Conservation (phyloP, 176 grass and related monocot genomes). For the Coix lacrymajobi region DNA sequence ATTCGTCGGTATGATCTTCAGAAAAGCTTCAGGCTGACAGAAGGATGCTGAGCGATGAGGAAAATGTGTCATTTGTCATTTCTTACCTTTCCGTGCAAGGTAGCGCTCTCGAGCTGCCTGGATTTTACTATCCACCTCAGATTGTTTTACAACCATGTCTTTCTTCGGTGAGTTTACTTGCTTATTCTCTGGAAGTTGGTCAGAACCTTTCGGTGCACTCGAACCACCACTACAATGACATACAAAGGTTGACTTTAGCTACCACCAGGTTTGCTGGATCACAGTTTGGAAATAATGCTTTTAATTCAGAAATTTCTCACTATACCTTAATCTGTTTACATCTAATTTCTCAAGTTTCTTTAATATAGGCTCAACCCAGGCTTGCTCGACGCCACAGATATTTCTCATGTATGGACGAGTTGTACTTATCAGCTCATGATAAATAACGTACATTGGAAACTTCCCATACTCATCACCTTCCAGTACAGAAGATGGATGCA, state of each 20-base stretch:
- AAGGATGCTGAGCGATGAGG: neutral
- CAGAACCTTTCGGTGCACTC: neutral
- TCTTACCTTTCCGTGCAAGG: slow-evolving; percentile 77
- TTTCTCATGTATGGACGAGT: slow-evolving; percentile 90
- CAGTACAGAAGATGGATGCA: slow-evolving; percentile 87
- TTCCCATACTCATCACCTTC: slow-evolving; percentile 80
- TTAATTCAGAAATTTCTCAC: neutral
- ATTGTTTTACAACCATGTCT: slow-evolving; percentile 36
- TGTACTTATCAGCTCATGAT: slow-evolving; percentile 89
- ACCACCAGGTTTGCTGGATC: neutral
- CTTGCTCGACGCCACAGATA: slow-evolving; percentile 73
- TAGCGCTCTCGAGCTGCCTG: slow-evolving; percentile 88
- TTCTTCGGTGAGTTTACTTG: neutral
- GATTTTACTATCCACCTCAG: slow-evolving; percentile 80
- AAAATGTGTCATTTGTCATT: slow-evolving; percentile 46
- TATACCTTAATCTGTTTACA: slow-evolving; percentile 73
- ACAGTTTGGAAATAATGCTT: neutral
- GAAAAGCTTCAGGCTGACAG: neutral
- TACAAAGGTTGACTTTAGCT: neutral
- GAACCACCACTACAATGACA: slow-evolving; percentile 65
- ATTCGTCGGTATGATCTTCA: neutral
- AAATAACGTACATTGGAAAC: slow-evolving; percentile 76
- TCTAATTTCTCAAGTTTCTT: slow-evolving; percentile 89
- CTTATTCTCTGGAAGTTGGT: slow-evolving; percentile 24
- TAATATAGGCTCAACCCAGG: slow-evolving; percentile 75